These are phyloP conservation scores for Spencermartinsiella ligniputridi DNA, from an alignment of 1,139 yeast species.

Conservation along the genomic window DNA sequence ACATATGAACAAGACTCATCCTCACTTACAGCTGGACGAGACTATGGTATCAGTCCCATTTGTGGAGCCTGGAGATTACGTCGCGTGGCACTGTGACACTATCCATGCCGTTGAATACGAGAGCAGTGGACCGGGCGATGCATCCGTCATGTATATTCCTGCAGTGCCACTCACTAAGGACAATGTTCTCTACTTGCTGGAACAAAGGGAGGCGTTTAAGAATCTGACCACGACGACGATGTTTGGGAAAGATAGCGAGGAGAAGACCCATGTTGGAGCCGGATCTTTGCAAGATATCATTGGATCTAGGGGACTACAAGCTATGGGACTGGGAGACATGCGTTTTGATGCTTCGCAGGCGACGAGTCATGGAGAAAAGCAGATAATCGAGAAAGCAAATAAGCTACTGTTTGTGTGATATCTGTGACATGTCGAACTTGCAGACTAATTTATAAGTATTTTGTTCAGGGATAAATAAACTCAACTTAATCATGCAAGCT, in stretches of 20 bases:
- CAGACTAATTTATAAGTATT: no score
- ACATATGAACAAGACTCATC: constrained; percentile 21
- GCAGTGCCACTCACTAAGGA: constrained; percentile 32
- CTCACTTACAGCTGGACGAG: constrained; percentile 24
- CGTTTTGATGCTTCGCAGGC: constrained; percentile 14
- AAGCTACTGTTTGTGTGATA: constrained; percentile 5
- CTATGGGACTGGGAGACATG: constrained; percentile 12
- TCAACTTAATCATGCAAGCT: no score
- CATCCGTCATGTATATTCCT: constrained; percentile 41
- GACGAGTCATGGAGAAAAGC: constrained; percentile 14
- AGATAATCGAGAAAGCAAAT: constrained; percentile 16
- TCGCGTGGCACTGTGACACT: constrained; percentile 49
- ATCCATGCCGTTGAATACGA: constrained; percentile 46
- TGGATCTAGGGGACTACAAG: constrained; percentile 9
- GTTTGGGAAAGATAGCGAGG: constrained; percentile 10
- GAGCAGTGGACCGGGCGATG: constrained; percentile 39
- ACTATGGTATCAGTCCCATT: constrained; percentile 27
- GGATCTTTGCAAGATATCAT: constrained; percentile 9
- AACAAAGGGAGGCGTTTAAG: constrained; percentile 12
- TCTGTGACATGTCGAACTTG: no score
- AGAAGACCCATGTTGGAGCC: constrained; percentile 9
- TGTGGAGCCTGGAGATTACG: constrained; percentile 38
- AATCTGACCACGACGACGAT: constrained; percentile 9
- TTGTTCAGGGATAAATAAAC: no score
- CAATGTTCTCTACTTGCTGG: constrained; percentile 14